Base-by-base conservation (phyloP, 2,329 filamentous ascomycete genomes). In the Cercospora sp. region DNA sequence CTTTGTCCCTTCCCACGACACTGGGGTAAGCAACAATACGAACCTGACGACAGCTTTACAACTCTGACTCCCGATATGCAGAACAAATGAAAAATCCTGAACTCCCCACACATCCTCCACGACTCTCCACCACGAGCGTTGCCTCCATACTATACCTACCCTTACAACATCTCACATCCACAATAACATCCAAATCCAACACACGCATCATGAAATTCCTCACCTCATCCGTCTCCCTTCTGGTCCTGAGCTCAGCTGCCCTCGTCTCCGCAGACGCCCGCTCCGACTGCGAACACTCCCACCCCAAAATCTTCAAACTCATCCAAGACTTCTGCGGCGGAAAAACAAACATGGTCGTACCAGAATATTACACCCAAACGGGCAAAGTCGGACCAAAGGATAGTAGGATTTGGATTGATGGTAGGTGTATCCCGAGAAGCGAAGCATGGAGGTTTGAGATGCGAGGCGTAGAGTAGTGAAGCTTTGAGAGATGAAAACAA, bases 271-370 rank as follows among this genome's bases (percentile, higher is more conserved):
- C 26, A 0, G 23, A 58, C 13, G 30, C 26, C n/a, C 53, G 53
- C 28, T 28, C 30, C 53, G 30, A 30, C 16, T 58, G 53, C 30
- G 53, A 58, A 18, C 26, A 23, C 10, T n/a, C 30, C 2, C 53
- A 58, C 9, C 53, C 53, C 6, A 58, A 31, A 16, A 18, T 58
- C 16, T 58, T 58, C 18, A 33, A 33, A 16, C 26, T 58, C 9
- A 58, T 58, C 18, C 53, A 58, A 20, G 30, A 58, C 8, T 58
- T 58, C 53, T 58, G 53, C 28, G 53, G 53, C 18, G 53, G 53
- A 5, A 58, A 58, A 18, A 31, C 53, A 28, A 33, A 33, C 13
- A 58, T 58, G 53, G 53, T 58, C 13, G 26, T 58, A 6, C 53
- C 53, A 33, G 26, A 30, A 7, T 30, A 18, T 5, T 58, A 58